These are phyloP conservation scores for Dactylellina drechsleri DNA, from an alignment of 2,329 filamentous ascomycete species.

Conservation along the genomic window DNA sequence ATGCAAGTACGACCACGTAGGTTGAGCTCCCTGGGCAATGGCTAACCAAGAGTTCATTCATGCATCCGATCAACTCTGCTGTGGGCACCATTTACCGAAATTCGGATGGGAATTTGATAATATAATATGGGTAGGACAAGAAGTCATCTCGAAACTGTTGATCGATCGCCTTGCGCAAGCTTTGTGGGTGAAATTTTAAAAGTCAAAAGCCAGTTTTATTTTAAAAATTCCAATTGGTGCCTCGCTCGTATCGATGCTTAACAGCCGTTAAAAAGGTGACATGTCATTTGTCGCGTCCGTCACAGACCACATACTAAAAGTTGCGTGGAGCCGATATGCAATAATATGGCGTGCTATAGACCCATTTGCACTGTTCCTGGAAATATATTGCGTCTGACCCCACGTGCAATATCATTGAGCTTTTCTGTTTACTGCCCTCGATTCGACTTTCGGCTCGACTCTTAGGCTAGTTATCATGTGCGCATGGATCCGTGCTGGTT, in stretches of 20 bases:
- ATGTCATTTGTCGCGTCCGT: slow-evolving; percentile 43
- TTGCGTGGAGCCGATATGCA: slow-evolving; percentile 53
- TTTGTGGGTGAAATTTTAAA: slow-evolving; percentile 41
- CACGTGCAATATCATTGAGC: slow-evolving; percentile 33
- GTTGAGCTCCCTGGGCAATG: not conserved
- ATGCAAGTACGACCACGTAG: slow-evolving; percentile 2
- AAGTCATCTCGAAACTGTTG: slow-evolving; percentile 29
- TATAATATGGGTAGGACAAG: slow-evolving; percentile 15
- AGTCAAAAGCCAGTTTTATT: slow-evolving; percentile 37
- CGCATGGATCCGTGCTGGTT: slow-evolving; percentile 53
- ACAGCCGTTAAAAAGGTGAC: slow-evolving; percentile 41
- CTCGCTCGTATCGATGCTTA: slow-evolving; percentile 33
- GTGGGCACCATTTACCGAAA: too few species aligned
- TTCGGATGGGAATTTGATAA: slow-evolving; percentile 10
- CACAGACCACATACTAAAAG: slow-evolving; percentile 49
- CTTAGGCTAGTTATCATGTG: slow-evolving; percentile 45
- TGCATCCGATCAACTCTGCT: too few species aligned
- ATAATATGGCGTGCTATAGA: slow-evolving; percentile 51
- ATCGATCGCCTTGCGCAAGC: slow-evolving; percentile 43
- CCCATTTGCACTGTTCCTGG: slow-evolving; percentile 43
- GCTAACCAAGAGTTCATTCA: too few species aligned
- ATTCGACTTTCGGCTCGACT: slow-evolving; percentile 49
- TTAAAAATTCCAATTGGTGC: slow-evolving; percentile 47
- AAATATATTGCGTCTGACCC: slow-evolving; percentile 49
- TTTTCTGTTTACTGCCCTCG: slow-evolving; percentile 32